These are phyloP conservation scores for Talaromyces atroroseus DNA, from an alignment of 2,329 filamentous ascomycete species.

Conservation along the genomic window DNA sequence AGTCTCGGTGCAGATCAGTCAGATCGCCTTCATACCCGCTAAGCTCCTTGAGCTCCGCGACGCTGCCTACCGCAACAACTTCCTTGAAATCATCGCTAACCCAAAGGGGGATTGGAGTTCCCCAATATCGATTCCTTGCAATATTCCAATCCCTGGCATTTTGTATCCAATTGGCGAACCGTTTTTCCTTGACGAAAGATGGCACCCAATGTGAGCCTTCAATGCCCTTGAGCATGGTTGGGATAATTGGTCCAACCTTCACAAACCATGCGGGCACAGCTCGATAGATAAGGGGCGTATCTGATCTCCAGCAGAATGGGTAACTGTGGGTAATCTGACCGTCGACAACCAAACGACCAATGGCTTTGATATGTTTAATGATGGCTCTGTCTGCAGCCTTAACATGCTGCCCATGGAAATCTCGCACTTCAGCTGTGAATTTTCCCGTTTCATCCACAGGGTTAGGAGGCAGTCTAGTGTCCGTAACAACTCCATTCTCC, in stretches of 20 bases:
- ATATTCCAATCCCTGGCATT: constrained; percentile 96
- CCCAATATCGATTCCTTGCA: constrained; percentile 91
- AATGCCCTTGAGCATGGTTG: constrained; percentile 85
- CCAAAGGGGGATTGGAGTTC: constrained; percentile 88
- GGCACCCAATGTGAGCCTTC: constrained; percentile 90
- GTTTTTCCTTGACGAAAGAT: constrained; percentile 79
- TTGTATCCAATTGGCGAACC: constrained; percentile 85
- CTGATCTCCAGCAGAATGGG: constrained; percentile 90
- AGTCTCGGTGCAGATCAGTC: constrained; percentile 83
- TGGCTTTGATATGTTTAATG: constrained; percentile 77
- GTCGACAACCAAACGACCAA: constrained; percentile 73
- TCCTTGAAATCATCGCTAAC: constrained; percentile 85
- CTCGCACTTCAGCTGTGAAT: constrained; percentile 69
- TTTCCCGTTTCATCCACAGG: constrained; percentile 80
- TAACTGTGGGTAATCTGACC: constrained; percentile 87
- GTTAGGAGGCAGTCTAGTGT: constrained; percentile 75
- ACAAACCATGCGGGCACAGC: constrained; percentile 95
- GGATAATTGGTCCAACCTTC: constrained; percentile 75
- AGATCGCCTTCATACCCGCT: constrained; percentile 82
- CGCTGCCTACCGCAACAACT: constrained; percentile 76
- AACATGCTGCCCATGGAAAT: constrained; percentile 83
- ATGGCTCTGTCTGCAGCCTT: constrained; percentile 91
- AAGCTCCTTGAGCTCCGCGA: constrained; percentile 75
- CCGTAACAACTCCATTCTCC: constrained; percentile 69
- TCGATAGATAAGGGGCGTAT: constrained; percentile 87